These are phyloP conservation scores for Amanita exitialis DNA, from an alignment of 768 basidiomycete genomes.

Conservation along the genomic window DNA sequence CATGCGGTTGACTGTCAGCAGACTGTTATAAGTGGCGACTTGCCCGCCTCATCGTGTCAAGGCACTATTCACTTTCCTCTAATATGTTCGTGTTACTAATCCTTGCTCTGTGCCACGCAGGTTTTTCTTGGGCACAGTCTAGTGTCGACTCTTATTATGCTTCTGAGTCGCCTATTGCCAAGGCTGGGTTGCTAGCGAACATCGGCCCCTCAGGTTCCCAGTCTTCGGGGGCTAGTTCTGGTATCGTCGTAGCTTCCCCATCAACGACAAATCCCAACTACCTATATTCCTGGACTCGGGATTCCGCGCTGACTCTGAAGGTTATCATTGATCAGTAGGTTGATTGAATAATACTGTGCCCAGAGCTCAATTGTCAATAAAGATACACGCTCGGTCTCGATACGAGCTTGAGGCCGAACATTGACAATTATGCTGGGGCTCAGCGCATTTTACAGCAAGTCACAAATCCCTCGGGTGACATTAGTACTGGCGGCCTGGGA, in stretches of 20 bases:
- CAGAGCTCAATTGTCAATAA: neutral
- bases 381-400: constrained; percentile 39
- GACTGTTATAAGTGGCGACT: no score
- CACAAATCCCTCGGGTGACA: constrained; percentile 54
- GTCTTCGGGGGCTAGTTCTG: constrained; percentile 34
- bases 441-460: constrained; percentile 48
- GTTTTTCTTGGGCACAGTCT: constrained; percentile 1
- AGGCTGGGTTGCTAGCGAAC: constrained; percentile 45
- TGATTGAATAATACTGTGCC: no score
- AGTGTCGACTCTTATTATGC: constrained; percentile 1
- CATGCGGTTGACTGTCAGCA: no score
- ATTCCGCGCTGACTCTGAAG: constrained; percentile 56
- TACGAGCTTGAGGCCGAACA: constrained; percentile 30
- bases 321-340: constrained; percentile 29
- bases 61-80: no score
- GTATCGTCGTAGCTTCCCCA: constrained; percentile 41
- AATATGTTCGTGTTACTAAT: neutral
- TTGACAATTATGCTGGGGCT: constrained; percentile 45
- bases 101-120: neutral
- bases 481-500: constrained; percentile 55
- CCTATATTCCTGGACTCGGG: constrained; percentile 59
- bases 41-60: no score
- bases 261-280: constrained; percentile 41
- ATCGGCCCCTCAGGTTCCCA: constrained; percentile 41
- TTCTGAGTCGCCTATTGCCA: constrained; percentile 15